Percentiles rank a stretch among this genome's conserved stretches.
Evolutionary conservation across 805 yeast species (phyloP).

Genomic region (Hanseniaspora clermontiae): DNA sequence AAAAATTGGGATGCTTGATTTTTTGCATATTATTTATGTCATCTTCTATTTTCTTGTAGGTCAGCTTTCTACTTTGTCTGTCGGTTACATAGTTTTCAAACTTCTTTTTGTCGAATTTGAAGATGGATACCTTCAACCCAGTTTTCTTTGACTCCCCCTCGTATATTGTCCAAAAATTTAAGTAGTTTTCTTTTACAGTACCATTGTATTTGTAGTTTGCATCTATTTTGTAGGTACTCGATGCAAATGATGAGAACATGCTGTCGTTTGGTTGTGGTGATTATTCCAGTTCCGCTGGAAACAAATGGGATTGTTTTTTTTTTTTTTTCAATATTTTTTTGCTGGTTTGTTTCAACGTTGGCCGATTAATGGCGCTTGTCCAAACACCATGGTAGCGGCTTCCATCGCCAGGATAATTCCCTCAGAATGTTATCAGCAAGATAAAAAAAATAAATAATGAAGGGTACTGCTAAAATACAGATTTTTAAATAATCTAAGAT

Average conservation of each 20-base stretch:
- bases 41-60: conserved; percentile 50
- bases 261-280: neutral
- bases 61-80: conserved; percentile 44
- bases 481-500: too few species aligned
- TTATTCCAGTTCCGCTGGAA: too few species aligned
- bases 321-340: neutral
- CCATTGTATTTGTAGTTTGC: neutral
- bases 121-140: conserved; percentile 45
- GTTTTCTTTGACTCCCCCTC: conserved; percentile 61
- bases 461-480: too few species aligned
- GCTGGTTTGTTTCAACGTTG: too few species aligned
- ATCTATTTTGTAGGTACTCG: conserved; percentile 7
- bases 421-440: too few species aligned
- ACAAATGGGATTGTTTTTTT: neutral
- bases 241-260: conserved; percentile 13
- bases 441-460: too few species aligned
- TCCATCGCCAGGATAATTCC: too few species aligned
- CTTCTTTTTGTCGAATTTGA: conserved; percentile 71
- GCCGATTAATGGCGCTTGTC: too few species aligned
- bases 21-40: conserved; percentile 66
- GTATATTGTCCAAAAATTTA: conserved; percentile 70
- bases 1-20: conserved; percentile 77
- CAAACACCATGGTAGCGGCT: too few species aligned
- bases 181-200: neutral
- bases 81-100: conserved; percentile 45